Conservation (phyloP, 1,284 basidiomycete species). For the Schizopora paradoxa region DNA sequence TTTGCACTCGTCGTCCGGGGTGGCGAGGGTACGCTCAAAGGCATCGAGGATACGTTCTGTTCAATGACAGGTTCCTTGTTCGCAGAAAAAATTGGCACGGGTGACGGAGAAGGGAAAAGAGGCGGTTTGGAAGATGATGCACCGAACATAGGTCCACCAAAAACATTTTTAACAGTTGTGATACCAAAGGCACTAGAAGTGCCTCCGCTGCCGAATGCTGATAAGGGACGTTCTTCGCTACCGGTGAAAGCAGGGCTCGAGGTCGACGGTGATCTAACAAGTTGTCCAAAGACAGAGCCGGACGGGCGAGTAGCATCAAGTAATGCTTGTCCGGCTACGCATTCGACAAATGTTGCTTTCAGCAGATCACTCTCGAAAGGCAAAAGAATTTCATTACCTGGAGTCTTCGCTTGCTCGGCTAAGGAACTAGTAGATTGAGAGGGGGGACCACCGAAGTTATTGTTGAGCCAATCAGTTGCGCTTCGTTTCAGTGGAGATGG, state of each 20-base stretch:
- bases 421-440: conserved; percentile 19
- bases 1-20: too few species aligned
- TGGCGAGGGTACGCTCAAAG: too few species aligned
- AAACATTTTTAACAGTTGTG: conserved; percentile 20
- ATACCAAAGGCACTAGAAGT: conserved; percentile 10
- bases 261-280: conserved; percentile 13
- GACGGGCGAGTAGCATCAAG: conserved; percentile 9
- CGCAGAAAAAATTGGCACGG: too few species aligned
- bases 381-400: too few species aligned
- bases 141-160: conserved; percentile 28
- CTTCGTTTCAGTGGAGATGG: conserved; percentile 24
- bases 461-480: conserved; percentile 37
- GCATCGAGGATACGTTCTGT: too few species aligned
- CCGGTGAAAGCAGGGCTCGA: not conserved
- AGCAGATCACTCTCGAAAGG: too few species aligned
- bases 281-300: conserved; percentile 24
- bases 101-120: conserved; percentile 3
- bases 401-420: too few species aligned
- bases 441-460: conserved; percentile 31
- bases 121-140: conserved; percentile 2
- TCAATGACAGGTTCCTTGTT: too few species aligned
- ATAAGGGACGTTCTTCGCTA: not conserved
- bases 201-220: conserved; percentile 5
- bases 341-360: too few species aligned
- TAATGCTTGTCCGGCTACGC: not conserved